Evolutionary conservation across 2,329 filamentous ascomycete genomes (phyloP).

Genomic region (Penicillium palitans): DNA sequence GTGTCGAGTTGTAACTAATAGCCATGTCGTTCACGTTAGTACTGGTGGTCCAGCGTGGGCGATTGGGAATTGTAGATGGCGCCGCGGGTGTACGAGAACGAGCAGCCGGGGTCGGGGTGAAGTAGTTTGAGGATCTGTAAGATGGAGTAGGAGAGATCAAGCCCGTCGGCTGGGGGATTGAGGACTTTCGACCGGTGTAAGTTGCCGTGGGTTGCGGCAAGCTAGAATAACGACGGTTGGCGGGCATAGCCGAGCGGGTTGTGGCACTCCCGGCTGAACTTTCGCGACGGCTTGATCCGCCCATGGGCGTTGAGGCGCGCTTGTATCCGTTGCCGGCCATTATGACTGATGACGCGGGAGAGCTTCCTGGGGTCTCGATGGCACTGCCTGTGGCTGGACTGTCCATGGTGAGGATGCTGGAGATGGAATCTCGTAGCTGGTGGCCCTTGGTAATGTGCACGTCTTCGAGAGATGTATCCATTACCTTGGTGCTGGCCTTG

Average conservation of each 20-base stretch:
- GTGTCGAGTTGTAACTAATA: constrained; percentile 64
- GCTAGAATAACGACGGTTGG: constrained; percentile 49
- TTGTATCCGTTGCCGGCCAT: constrained; percentile 54
- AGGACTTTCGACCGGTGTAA: constrained; percentile 38
- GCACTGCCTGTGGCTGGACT: constrained; percentile 69
- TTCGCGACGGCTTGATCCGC: constrained; percentile 49
- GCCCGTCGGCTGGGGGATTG: constrained; percentile 37
- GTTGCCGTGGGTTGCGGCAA: constrained; percentile 42
- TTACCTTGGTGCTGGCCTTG: constrained; percentile 72
- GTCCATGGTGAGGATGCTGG: constrained; percentile 84
- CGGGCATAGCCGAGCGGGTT: constrained; percentile 42
- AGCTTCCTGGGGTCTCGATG: constrained; percentile 70
- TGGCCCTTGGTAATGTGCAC: constrained; percentile 62
- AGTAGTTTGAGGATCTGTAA: constrained; percentile 44
- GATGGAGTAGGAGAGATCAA: constrained; percentile 39
- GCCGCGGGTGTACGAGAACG: constrained; percentile 48
- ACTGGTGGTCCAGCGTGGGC: constrained; percentile 72
- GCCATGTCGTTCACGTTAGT: constrained; percentile 65
- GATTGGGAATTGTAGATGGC: constrained; percentile 49
- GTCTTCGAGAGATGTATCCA: constrained; percentile 75
- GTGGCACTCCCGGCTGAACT: constrained; percentile 47
- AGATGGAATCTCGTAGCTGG: constrained; percentile 86
- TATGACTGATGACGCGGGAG: constrained; percentile 66
- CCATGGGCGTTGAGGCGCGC: constrained; percentile 47
- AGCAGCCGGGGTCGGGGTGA: constrained; percentile 53